Evolutionary conservation across 2,329 filamentous ascomycete genomes (phyloP).

Genomic region (Pseudogymnoascus sp.): DNA sequence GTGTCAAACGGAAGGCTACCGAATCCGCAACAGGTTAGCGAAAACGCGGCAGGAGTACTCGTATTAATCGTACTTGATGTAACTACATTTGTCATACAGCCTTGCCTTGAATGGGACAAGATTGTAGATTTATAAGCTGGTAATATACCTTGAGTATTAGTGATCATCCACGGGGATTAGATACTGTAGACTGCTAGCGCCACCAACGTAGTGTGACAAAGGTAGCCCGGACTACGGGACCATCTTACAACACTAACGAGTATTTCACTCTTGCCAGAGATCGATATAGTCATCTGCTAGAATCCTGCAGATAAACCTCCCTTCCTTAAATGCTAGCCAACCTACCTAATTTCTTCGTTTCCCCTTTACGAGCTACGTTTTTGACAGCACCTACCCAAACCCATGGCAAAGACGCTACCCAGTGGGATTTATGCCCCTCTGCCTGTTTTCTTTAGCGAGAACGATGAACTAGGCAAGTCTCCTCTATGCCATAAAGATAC

Average conservation of each 20-base stretch:
- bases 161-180: too few relatives aligned
- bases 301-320: too few relatives aligned
- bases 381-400: not conserved
- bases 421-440: conserved; percentile 17
- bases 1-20: too few relatives aligned
- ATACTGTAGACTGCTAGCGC: not conserved
- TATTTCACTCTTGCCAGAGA: not conserved
- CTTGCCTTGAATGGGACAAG: too few relatives aligned
- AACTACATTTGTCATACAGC: too few relatives aligned
- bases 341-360: not conserved
- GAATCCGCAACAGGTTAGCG: too few relatives aligned
- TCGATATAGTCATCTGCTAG: too few relatives aligned
- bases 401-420: not conserved
- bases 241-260: not conserved
- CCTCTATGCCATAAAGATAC: not conserved
- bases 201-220: not conserved
- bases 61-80: too few relatives aligned
- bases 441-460: conserved; percentile 17
- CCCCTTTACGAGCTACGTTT: not conserved
- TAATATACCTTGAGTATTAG: too few relatives aligned
- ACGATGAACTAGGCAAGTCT: conserved; percentile 3
- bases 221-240: too few relatives aligned
- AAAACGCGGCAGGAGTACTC: too few relatives aligned
- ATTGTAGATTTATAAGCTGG: too few relatives aligned
- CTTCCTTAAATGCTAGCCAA: not conserved